Percentiles rank a stretch among this genome's conserved stretches.
phyloP scores from a whole-genome alignment of 208 protist genomes.

The Trypanosoma lewisi region DNA sequence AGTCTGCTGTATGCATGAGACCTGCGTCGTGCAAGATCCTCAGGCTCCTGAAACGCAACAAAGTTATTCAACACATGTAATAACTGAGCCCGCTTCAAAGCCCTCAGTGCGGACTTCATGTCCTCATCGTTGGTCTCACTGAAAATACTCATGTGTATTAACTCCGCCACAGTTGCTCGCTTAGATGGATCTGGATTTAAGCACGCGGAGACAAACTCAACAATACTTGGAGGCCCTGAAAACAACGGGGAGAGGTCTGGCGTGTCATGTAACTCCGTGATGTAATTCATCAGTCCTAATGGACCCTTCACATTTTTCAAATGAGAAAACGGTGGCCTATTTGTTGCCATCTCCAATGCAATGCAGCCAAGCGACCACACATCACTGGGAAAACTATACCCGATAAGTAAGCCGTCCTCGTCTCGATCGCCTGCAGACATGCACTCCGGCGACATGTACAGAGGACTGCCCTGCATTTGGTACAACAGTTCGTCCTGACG shows the following conservation, averaged over 20 bases:
- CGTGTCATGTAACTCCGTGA: constrained; percentile 78
- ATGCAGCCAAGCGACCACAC: constrained; percentile 90
- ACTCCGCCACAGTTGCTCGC: constrained; percentile 65
- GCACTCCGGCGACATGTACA: constrained; percentile 90
- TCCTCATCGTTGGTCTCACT: constrained; percentile 62
- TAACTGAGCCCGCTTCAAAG: constrained; percentile 76
- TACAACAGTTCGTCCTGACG: constrained; percentile 61
- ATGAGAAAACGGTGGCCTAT: constrained; percentile 83
- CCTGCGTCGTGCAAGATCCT: constrained; percentile 17
- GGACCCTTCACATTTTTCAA: constrained; percentile 67
- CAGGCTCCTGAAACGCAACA: constrained; percentile 78
- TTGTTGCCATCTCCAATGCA: constrained; percentile 86
- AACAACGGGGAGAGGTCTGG: constrained; percentile 84
- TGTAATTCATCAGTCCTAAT: constrained; percentile 68
- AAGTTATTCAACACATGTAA: constrained; percentile 85
- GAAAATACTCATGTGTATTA: constrained; percentile 80
- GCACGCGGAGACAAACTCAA: constrained; percentile 85
- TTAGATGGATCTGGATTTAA: constrained; percentile 67
- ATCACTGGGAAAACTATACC: constrained; percentile 82
- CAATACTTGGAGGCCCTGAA: constrained; percentile 53
- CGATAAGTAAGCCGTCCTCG: constrained; percentile 64
- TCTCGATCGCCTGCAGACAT: constrained; percentile 75
- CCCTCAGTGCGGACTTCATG: constrained; percentile 68
- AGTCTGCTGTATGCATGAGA: background rate
- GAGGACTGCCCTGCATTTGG: constrained; percentile 83